Evolutionary conservation across 192 early-diverging fungal genomes (phyloP), one percentile per base, ranked within the genome.

Genomic region (Rhizophagus prolifer): DNA sequence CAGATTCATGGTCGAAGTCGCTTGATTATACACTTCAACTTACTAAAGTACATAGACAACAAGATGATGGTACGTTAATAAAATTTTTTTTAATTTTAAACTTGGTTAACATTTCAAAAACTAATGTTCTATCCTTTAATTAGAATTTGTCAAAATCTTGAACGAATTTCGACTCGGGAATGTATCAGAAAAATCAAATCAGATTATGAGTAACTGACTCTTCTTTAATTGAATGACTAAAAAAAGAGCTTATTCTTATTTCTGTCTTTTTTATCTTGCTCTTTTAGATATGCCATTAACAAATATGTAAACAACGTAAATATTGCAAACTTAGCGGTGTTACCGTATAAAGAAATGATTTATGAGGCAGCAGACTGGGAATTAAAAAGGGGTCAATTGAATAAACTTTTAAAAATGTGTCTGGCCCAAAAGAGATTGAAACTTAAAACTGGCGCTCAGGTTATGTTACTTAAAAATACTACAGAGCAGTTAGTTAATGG

Each of bases 401-500:
- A 78, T 74, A 61, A 67, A 76, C 73, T 78, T 73, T 67, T 86
- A 0, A 84, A 85, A 47, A 77, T 80, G 2, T 89, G 90, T 70
- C 76, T 84, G 19, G 92, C 94, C 0, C 93, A 90, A 0, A 68
- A 79, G 2, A 59, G 72, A 30, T 83, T 98, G 9, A 83, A 85
- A 62, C 80, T 98, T 28, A 95, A 95, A 83, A 26, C 79, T 13
- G 76, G 86, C 58, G 93, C 95, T 8, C 96, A 96, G 77, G 96
- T 98, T 2, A 95, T 95, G 93, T 82, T 98, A 69, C 81, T 92
- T 47, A 95, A 92, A 76, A 94, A 94, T 70, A 79, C 90, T 36
- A 87, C 87, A 7, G 58, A 77, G 16, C 80, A 80, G 0, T 79
- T 96, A 16, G 94, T 96, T 31, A 96, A 96, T 78, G 94, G 94